A percentile compares a stretch with the other conserved stretches of the same genome.
phyloP scores from a whole-genome alignment of 352 stramenopile genomes.

The Phytopythium litorale region DNA sequence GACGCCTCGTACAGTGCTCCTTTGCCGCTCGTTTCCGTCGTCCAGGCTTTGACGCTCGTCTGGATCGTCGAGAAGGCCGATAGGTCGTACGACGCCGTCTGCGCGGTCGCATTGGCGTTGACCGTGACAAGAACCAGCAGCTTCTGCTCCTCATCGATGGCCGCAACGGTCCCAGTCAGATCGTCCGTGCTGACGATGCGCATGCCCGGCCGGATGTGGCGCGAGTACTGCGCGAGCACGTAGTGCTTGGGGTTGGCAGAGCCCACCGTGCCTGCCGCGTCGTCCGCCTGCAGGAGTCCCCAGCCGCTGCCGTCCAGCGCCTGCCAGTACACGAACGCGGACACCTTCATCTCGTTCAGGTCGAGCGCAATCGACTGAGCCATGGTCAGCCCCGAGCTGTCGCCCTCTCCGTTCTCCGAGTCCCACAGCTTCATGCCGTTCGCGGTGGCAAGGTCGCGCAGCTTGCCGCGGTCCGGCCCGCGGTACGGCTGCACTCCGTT shows the following conservation, averaged over 20 bases:
- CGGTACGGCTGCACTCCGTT: constrained; percentile 37
- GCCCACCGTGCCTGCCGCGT: constrained; percentile 30
- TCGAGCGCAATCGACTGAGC: constrained; percentile 46
- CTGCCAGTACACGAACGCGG: constrained; percentile 67
- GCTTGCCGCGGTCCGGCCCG: constrained; percentile 24
- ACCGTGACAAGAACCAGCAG: constrained; percentile 44
- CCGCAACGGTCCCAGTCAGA: constrained; percentile 40
- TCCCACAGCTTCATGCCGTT: constrained; percentile 47
- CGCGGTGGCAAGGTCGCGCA: constrained; percentile 25
- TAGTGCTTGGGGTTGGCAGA: constrained; percentile 46
- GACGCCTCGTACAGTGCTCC: constrained; percentile 27
- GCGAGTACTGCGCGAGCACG: constrained; percentile 53
- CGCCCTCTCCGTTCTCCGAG: constrained; percentile 54
- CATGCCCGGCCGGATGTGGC: constrained; percentile 60
- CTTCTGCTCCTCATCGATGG: constrained; percentile 28
- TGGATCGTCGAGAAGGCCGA: constrained; percentile 24
- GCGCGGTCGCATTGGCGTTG: constrained; percentile 23
- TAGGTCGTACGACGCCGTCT: constrained; percentile 38
- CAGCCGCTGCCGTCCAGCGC: constrained; percentile 47
- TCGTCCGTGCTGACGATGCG: constrained; percentile 33
- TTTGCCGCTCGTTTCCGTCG: constrained; percentile 40
- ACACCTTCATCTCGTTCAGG: constrained; percentile 56
- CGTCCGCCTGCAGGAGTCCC: constrained; percentile 45
- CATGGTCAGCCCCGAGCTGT: constrained; percentile 39
- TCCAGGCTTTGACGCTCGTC: constrained; percentile 29